phyloP scores from a whole-genome alignment of 305 asterid species.

The Solanum hybrid region DNA sequence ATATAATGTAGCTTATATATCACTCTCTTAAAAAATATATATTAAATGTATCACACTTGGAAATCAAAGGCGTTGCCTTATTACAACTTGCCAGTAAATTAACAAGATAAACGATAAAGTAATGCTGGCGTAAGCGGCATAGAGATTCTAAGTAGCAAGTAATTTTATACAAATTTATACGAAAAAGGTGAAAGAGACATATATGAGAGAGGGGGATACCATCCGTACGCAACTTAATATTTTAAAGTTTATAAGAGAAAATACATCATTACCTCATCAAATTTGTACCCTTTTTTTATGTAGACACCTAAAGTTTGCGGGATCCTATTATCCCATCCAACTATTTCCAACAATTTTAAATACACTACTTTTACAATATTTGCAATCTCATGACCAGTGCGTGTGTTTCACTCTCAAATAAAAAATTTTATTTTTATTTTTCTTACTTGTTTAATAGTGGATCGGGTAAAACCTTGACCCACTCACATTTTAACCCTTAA shows the following conservation, averaged over 20 bases:
- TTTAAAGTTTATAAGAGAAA: background rate
- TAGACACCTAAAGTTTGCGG: no score
- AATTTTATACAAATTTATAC: background rate
- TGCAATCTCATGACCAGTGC: no score
- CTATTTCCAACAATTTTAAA: no score
- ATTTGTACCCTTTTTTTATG: no score
- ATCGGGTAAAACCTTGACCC: no score
- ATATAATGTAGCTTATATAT: background rate
- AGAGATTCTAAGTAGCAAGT: background rate
- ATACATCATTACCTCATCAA: no score
- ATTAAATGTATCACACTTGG: background rate
- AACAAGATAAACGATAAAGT: background rate
- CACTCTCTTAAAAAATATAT: background rate
- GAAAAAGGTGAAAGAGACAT: background rate
- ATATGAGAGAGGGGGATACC: background rate
- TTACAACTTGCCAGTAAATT: background rate
- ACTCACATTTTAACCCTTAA: no score
- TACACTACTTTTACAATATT: no score
- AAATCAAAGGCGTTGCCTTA: background rate
- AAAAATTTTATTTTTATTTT: no score
- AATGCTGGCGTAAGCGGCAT: background rate
- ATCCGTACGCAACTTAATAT: background rate
- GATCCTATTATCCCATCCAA: no score
- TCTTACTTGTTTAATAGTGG: no score
- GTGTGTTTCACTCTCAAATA: no score